Evolutionary conservation across 257 asterid species (phyloP), one percentile per base, ranked within the genome.

Genomic region (Penstemon eatonii): DNA sequence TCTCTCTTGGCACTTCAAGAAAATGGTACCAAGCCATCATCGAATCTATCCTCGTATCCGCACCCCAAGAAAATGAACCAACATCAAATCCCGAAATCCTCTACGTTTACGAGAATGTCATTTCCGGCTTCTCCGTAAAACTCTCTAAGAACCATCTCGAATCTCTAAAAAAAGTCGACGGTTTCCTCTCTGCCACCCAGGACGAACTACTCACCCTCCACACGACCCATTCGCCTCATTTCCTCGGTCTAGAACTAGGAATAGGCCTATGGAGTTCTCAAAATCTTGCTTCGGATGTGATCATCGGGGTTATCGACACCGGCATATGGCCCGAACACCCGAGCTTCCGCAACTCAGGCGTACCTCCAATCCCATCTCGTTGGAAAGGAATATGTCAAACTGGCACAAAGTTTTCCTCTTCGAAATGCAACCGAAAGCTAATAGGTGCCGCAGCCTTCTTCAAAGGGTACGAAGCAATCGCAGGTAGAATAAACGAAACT

Each of bases 261-360:
- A 68, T 10, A 46, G 91, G 90, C 70, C 79, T 86, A 7, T 89
- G 91, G 94, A 77, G 67, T 63, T 66, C 77, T 64, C 56, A 65
- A 56, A 83, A 76, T 65, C 78, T 86, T 42, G 86, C 86, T n/a
- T 69, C 88, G 4, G 92, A 89, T 54, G 84, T 86, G 67, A 89
- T 89, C 18, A 82, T 89, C 18, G 96, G 96, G 2, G 74, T 86
- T 1, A 68, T 89, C 0, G 95, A 89, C 64, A 85, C 88, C 1
- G 96, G 95, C 54, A 87, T 87, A 69, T 89, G 96, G 96, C 96
- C 96, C 0, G 92, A 89, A 51, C 92, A 85, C 60, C 60, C 78
- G 3, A 89, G 95, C 67, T 86, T 89, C 65, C 75, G 60, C 0
- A 75, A 70, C 69, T 72, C 78, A 3, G 87, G 86, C 37, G 8